Base-by-base conservation (phyloP, 1,284 basidiomycete genomes). In the Inonotus obliquus region DNA sequence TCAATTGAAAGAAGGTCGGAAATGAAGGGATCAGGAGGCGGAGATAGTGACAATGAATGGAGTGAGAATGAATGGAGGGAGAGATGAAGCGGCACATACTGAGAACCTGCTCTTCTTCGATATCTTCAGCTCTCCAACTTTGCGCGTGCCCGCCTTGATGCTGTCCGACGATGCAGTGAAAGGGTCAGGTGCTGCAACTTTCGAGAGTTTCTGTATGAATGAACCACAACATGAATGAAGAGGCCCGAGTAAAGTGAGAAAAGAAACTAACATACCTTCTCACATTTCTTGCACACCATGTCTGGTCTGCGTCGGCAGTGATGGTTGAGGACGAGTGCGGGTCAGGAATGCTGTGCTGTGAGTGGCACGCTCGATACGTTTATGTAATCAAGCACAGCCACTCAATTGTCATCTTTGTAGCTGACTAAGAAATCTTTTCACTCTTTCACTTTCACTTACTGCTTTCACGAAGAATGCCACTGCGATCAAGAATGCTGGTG, bases 61-160 rank as follows among this genome's bases (percentile, higher is more conserved):
- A 29, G 27, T n/a, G 27, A 19, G 29, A 74, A 83, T 90, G 53
- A 44, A 54, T 32, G 19, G 68, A 86, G 80, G 68, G 84, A 88
- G 78, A 82, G 87, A 86, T 67, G 79, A 83, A 47, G 51, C 56
- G 47, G 38, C 61, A 66, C 65, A 57, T 63, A 64, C 14, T 63
- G 65, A 41, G 65, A 65, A 14, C 82, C 73, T 37, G 63, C 80
- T 54, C 82, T 85, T 57, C 85, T 78, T 77, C 52, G 91, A 76
- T 29, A 92, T 81, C 76, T 92, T 92, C 77, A 92, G 92, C 78
- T 91, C 91, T 57, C 87, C 89, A 52, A 93, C 81, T 73, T 84
- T 92, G 66, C 91, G 82, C 23, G 84, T 82, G 56, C 90, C 89
- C 23, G 88, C 85, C 75, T 88, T 91, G 74, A 91, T 87, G 66